Conservation (phyloP, 169 alveolate genomes). For the Plasmodium cynomolgi region DNA sequence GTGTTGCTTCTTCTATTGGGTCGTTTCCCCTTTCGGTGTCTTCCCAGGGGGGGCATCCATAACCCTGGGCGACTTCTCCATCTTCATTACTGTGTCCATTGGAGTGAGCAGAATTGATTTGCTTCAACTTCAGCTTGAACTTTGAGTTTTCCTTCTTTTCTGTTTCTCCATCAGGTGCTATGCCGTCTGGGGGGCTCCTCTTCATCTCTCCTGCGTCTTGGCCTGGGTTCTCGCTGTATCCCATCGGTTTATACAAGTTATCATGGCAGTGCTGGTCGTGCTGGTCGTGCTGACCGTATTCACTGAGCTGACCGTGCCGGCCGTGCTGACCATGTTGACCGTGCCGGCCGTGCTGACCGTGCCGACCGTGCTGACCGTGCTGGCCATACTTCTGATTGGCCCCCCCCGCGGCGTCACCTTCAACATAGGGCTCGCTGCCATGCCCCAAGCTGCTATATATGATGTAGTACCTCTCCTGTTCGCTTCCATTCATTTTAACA, state of each 20-base stretch:
- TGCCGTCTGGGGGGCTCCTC: background rate
- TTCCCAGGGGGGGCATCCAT: background rate
- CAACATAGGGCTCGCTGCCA: background rate
- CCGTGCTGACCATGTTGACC: too few species aligned
- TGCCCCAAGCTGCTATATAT: conserved; percentile 21
- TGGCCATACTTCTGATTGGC: background rate
- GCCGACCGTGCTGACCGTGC: too few species aligned
- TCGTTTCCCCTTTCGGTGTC: background rate
- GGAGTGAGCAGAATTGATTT: background rate
- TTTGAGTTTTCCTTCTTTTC: background rate
- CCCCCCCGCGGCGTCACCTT: background rate
- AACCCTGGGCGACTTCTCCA: background rate
- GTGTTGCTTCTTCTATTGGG: background rate
- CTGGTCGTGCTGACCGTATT: too few species aligned
- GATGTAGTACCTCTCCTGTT: conserved; percentile 28
- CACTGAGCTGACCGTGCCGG: too few species aligned
- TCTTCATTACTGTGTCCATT: background rate
- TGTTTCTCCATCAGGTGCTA: background rate
- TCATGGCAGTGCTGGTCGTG: background rate
- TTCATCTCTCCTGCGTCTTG: background rate
- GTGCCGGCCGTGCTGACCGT: too few species aligned
- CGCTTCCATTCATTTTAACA: conserved; percentile 34
- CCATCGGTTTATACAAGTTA: background rate
- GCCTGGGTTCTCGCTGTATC: background rate
- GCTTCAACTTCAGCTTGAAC: background rate